Evolutionary conservation across 345 rosid species (phyloP).

Genomic region (Hibiscus trionum): DNA sequence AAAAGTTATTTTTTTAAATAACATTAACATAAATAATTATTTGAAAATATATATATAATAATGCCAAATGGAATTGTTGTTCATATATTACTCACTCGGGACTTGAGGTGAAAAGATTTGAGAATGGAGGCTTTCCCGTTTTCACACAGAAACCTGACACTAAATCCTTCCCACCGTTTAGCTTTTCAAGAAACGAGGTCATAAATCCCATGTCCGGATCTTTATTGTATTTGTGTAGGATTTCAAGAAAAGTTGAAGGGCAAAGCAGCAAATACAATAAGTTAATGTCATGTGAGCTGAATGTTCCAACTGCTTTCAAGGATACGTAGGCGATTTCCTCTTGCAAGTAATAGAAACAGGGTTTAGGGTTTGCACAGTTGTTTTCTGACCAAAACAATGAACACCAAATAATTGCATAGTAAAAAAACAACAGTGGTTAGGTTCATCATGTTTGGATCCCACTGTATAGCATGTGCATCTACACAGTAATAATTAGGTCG

Average conservation of each 20-base stretch:
- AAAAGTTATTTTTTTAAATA: no score
- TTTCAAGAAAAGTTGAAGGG: neutral
- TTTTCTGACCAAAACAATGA: neutral
- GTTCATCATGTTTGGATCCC: neutral
- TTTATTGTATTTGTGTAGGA: no score
- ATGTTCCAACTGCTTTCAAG: neutral
- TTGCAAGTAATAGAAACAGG: no score
- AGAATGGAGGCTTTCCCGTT: neutral
- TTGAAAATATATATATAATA: no score
- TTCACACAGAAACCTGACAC: constrained; percentile 25
- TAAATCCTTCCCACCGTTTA: constrained; percentile 6
- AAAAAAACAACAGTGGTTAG: neutral
- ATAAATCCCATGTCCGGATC: neutral
- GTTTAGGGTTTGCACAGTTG: neutral
- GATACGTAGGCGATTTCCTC: neutral
- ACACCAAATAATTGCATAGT: neutral
- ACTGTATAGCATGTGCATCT: neutral
- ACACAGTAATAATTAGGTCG: constrained; percentile 10
- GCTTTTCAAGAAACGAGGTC: constrained; percentile 29
- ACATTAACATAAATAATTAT: no score
- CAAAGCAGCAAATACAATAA: neutral
- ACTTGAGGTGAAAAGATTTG: no score
- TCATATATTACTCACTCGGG: no score
- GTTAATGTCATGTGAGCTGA: neutral
- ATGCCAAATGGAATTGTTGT: no score